These are phyloP conservation scores for Tulasnella sp. DNA, from an alignment of 768 basidiomycete genomes.

Conservation along the genomic window DNA sequence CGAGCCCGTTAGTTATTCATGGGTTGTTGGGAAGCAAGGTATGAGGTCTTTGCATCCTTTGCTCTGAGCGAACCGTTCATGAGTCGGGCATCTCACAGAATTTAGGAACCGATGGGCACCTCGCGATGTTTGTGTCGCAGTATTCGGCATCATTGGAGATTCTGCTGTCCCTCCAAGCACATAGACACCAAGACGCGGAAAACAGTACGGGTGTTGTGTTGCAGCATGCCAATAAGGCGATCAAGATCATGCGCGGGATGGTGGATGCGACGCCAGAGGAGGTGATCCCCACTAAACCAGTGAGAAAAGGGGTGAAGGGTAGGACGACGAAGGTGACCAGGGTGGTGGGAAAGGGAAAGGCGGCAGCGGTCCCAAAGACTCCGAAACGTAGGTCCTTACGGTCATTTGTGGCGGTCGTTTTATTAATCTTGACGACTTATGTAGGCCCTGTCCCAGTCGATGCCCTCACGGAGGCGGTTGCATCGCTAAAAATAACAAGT, in stretches of 20 bases:
- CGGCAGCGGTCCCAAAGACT: constrained; percentile 16
- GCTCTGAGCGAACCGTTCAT: neutral
- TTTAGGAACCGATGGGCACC: constrained; percentile 23
- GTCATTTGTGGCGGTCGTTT: constrained; percentile 34
- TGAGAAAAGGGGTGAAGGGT: neutral
- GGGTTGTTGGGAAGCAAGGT: constrained; percentile 7
- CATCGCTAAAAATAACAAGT: neutral
- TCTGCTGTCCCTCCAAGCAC: constrained; percentile 59
- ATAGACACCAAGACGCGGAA: constrained; percentile 38
- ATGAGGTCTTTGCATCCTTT: neutral
- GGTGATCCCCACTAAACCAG: neutral
- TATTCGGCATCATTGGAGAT: constrained; percentile 39
- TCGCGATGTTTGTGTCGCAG: constrained; percentile 31
- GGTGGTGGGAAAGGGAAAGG: constrained; percentile 18
- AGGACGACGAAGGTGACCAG: constrained; percentile 23
- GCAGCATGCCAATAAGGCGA: constrained; percentile 43
- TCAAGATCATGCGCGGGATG: constrained; percentile 30
- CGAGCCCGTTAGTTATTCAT: constrained; percentile 23
- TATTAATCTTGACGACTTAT: constrained; percentile 27
- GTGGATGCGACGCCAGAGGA: neutral
- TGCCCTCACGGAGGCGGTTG: neutral
- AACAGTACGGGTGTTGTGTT: constrained; percentile 35
- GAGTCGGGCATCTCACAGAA: constrained; percentile 21
- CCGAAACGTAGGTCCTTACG: neutral
- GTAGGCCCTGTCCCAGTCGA: neutral